These are phyloP conservation scores for Metschnikowia shivogae DNA, from an alignment of 805 yeast species.

Conservation along the genomic window DNA sequence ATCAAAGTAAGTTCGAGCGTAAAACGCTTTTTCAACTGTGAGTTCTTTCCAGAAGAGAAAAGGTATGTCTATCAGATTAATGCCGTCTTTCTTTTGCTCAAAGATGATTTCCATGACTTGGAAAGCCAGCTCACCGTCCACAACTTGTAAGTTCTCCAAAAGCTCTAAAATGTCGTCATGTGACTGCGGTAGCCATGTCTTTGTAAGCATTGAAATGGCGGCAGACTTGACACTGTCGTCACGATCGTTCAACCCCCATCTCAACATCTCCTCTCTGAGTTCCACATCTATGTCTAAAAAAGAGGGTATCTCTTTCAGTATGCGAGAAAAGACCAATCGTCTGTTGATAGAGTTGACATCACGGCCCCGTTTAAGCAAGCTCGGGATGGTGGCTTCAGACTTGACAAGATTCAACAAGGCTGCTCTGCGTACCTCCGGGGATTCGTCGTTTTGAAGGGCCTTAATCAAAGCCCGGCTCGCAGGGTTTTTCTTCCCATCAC, in stretches of 20 bases:
- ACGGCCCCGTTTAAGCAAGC: constrained; percentile 73
- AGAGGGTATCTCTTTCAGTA: constrained; percentile 64
- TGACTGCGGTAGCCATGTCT: constrained; percentile 66
- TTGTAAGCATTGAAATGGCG: constrained; percentile 64
- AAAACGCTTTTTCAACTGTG: constrained; percentile 70
- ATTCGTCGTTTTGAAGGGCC: constrained; percentile 72
- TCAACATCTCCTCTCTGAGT: constrained; percentile 61
- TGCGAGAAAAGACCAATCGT: constrained; percentile 63
- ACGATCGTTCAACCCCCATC: constrained; percentile 87
- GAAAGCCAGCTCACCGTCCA: constrained; percentile 64
- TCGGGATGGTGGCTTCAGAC: constrained; percentile 48
- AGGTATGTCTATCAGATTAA: constrained; percentile 56
- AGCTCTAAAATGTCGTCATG: constrained; percentile 70
- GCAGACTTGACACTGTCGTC: constrained; percentile 71
- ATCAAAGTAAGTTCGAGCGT: constrained; percentile 62
- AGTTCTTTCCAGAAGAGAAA: constrained; percentile 64
- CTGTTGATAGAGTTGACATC: constrained; percentile 73
- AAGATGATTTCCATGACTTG: constrained; percentile 63
- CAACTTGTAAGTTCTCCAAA: constrained; percentile 65
- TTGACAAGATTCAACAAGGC: constrained; percentile 69
- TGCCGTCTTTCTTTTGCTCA: constrained; percentile 56
- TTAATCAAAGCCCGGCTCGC: constrained; percentile 31
- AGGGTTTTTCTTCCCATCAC: constrained; percentile 14
- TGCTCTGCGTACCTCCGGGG: constrained; percentile 86
- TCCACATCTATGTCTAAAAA: constrained; percentile 42